Evolutionary conservation across 1,284 basidiomycete genomes (phyloP), one percentile per base, ranked within the genome.

Genomic region (Cronartium quercuum): DNA sequence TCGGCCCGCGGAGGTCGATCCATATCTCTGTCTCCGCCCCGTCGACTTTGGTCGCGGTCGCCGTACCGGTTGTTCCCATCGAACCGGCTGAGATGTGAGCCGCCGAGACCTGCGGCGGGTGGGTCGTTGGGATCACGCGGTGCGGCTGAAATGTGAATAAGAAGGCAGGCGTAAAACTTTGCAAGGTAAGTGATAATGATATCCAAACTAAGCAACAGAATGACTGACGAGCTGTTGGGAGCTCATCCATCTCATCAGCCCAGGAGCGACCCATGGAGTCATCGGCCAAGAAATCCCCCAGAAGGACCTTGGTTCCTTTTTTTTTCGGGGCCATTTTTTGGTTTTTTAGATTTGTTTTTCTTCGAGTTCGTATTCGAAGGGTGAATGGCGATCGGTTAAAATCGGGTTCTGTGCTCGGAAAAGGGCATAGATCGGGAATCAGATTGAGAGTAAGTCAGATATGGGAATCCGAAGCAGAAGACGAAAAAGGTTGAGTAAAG

Each of bases 201-300:
- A 29, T 15, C 38, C 12, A 66, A n/a, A 57, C 37, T 12, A 60
- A 34, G 44, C 13, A 29, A 37, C 34, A n/a, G 12, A 34, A 15
- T 3, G 3, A 84, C 92, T 85, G 83, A 94, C 93, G 93, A 81
- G 91, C 92, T 79, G 87, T 89, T 34, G 93, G 93, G 76, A 96
- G 85, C 57, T 86, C 80, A 77, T 94, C 92, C 91, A 94, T 92
- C 82, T 95, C 93, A 82, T 95, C 93, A n/a, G 94, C 93, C 93
- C 93, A 96, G 81, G 91, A 93, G 80, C 92, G 92, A 71, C 78
- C 78, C 24, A 91, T 84, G 76, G 87, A 90, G 91, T 82, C 86
- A 83, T 94, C 91, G 61, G 87, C 90, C 78, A 96, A 87, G 85
- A 96, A 96, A 83, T 90, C 91, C 83, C 88, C 89, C 77, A 96